These are phyloP conservation scores for Mariannaea elegans DNA, from an alignment of 2,329 filamentous ascomycete species.

Conservation along the genomic window DNA sequence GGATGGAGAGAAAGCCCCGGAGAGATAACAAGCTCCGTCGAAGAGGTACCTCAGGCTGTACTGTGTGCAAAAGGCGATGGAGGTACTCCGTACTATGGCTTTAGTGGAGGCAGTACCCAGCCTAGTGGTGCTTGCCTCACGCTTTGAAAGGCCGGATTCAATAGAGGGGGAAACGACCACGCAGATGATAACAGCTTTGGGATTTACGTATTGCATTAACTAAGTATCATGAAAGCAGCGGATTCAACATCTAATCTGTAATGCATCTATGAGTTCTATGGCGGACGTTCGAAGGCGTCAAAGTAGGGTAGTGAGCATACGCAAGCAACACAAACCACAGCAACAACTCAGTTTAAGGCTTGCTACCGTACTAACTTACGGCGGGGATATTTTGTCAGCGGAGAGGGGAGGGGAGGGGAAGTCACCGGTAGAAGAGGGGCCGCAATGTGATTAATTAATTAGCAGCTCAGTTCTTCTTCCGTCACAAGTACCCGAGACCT, in stretches of 20 bases:
- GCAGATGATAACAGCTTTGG: background rate
- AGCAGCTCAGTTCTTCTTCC: background rate
- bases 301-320: no score
- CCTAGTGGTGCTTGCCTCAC: background rate
- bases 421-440: background rate
- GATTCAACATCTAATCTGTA: no score
- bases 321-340: no score
- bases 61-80: background rate
- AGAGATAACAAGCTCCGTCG: slow-evolving; percentile 7
- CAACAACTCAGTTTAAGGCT: no score
- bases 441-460: background rate
- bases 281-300: no score
- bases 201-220: no score
- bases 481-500: slow-evolving; percentile 19
- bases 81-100: background rate
- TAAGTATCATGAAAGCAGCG: no score
- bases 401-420: slow-evolving; percentile 12
- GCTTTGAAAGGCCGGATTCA: slow-evolving; percentile 14
- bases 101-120: slow-evolving; percentile 11
- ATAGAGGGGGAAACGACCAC: background rate
- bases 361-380: no score
- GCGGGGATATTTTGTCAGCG: slow-evolving; percentile 8
- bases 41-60: slow-evolving; percentile 11
- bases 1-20: slow-evolving; percentile 27
- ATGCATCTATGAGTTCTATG: no score